Percentiles rank a stretch among this genome's conserved stretches.
Evolutionary conservation across 1,284 basidiomycete genomes (phyloP).

Genomic region (Austroboletus sp.): DNA sequence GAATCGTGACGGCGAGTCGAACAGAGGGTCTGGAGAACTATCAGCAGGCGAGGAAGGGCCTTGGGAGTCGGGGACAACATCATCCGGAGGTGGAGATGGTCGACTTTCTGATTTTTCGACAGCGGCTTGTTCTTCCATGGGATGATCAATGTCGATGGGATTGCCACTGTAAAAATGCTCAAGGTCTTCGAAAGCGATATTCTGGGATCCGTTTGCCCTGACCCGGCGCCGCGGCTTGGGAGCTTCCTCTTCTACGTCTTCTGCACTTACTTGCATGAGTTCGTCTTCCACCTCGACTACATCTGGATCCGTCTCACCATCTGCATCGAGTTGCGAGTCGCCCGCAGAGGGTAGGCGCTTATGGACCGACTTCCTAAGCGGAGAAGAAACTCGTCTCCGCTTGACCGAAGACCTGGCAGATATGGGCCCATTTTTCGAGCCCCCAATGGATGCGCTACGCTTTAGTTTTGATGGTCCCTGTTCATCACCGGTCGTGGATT

Average conservation of each 20-base stretch:
- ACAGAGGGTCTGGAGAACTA: constrained; percentile 25
- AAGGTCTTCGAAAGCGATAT: constrained; percentile 24
- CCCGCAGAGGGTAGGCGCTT: constrained; percentile 24
- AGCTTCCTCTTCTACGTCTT: constrained; percentile 19
- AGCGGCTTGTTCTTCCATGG: constrained; percentile 13
- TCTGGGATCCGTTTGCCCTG: constrained; percentile 2
- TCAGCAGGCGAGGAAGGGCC: constrained; percentile 13
- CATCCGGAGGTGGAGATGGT: constrained; percentile 1
- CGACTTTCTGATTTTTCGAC: constrained; percentile 1
- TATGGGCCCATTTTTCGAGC: constrained; percentile 4
- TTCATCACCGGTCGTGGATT: constrained; percentile 6
- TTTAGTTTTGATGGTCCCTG: constrained; percentile 8
- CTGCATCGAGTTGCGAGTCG: constrained; percentile 31
- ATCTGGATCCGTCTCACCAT: constrained; percentile 33
- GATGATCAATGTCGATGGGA: constrained; percentile 30
- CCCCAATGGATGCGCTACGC: constrained; percentile 10
- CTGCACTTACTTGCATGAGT: constrained; percentile 26
- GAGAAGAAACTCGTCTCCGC: constrained; percentile 27
- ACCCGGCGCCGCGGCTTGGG: background rate
- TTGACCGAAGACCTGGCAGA: constrained; percentile 8
- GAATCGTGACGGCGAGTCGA: constrained; percentile 22
- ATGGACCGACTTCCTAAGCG: constrained; percentile 14
- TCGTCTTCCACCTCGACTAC: constrained; percentile 30
- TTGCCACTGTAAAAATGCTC: constrained; percentile 30
- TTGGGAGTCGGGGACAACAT: constrained; percentile 1